phyloP scores from a whole-genome alignment of 164 flowering plant species.

The Macadamia integrifolia region DNA sequence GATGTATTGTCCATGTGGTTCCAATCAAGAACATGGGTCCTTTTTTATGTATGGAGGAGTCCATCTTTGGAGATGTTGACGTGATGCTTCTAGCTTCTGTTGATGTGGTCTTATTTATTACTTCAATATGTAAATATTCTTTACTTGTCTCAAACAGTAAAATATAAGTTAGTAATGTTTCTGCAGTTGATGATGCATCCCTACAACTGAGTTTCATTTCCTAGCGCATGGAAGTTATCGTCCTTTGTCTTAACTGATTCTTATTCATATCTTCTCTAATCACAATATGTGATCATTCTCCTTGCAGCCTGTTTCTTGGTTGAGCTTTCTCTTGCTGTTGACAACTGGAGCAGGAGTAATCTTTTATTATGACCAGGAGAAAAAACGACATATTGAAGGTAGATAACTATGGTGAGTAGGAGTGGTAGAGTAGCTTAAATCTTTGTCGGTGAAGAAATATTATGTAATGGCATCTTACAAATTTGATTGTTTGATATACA shows the following conservation, averaged over 20 bases:
- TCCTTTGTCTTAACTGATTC: background rate
- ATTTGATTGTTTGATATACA: too few species aligned
- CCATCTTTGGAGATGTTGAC: too few species aligned
- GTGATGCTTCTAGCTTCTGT: too few species aligned
- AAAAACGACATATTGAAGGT: slow-evolving; percentile 95
- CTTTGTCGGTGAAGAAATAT: background rate
- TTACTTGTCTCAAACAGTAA: background rate
- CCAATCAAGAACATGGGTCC: too few species aligned
- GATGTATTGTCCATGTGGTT: too few species aligned
- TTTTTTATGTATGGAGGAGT: too few species aligned
- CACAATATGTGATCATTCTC: background rate
- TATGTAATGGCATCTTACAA: too few species aligned
- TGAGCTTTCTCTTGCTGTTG: slow-evolving; percentile 74
- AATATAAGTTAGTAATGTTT: background rate
- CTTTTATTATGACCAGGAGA: slow-evolving; percentile 74
- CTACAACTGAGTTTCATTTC: background rate
- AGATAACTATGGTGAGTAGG: slow-evolving; percentile 83
- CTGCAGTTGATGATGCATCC: background rate
- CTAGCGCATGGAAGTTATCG: background rate
- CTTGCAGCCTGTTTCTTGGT: slow-evolving; percentile 93
- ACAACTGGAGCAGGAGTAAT: slow-evolving; percentile 75
- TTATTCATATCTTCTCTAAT: background rate
- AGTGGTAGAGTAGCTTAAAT: background rate
- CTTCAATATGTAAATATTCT: too few species aligned
- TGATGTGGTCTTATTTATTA: too few species aligned